A percentile compares a stretch with the other conserved stretches of the same genome.
Evolutionary conservation across 257 asterid genomes (phyloP).

Genomic region (Nicotiana tomentosiformis): DNA sequence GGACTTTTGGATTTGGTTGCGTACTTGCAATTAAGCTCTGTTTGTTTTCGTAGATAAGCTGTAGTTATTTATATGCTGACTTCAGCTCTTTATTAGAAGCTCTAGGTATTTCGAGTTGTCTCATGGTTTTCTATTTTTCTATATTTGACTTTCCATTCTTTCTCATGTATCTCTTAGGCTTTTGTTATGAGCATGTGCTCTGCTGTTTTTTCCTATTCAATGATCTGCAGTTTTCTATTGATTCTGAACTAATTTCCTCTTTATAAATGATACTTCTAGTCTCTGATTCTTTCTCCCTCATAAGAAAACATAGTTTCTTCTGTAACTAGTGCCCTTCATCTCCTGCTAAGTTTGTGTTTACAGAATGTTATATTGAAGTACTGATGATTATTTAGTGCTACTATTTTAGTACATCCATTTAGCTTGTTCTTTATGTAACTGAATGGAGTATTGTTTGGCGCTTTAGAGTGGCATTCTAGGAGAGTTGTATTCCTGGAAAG

Average conservation of each 20-base stretch:
- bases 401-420: not conserved
- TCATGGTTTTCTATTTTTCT: not conserved
- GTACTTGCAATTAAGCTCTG: not conserved
- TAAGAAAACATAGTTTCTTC: not conserved
- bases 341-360: not conserved
- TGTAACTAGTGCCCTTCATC: not conserved
- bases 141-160: not conserved
- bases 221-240: not conserved
- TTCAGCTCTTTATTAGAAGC: not conserved
- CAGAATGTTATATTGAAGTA: not conserved
- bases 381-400: not conserved
- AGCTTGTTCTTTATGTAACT: not conserved
- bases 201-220: not conserved
- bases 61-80: not conserved
- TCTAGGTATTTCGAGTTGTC: not conserved
- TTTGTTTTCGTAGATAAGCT: not conserved
- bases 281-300: not conserved
- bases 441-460: not conserved
- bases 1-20: not conserved
- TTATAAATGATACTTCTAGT: not conserved
- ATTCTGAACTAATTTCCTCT: not conserved
- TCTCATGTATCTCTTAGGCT: not conserved
- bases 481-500: not conserved
- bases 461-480: not conserved
- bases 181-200: not conserved